phyloP scores from a whole-genome alignment of 768 basidiomycete genomes.

The Suillus variegatus region DNA sequence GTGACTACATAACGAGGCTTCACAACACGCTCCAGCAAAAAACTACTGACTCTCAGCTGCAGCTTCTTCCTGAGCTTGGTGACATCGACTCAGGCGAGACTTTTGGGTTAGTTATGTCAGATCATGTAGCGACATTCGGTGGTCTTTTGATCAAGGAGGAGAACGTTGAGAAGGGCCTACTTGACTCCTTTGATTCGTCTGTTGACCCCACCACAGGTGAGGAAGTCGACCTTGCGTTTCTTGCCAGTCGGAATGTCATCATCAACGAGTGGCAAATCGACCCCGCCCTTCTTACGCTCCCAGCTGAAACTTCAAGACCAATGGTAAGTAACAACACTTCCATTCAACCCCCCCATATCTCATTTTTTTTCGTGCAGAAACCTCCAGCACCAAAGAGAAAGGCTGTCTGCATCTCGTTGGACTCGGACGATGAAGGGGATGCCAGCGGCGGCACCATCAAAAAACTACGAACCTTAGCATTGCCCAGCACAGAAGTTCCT shows the following conservation, averaged over 20 bases:
- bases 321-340: background rate
- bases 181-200: background rate
- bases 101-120: conserved; percentile 12
- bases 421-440: no score
- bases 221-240: background rate
- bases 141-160: conserved; percentile 6
- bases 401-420: no score
- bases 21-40: conserved; percentile 13
- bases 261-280: conserved; percentile 8
- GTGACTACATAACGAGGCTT: conserved; percentile 15
- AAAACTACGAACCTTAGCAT: no score
- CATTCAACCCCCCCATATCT: background rate
- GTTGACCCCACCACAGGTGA: background rate
- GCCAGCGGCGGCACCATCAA: no score
- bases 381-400: no score
- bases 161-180: background rate
- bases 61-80: background rate
- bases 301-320: background rate
- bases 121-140: background rate
- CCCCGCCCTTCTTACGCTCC: background rate
- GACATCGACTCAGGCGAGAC: conserved; percentile 11
- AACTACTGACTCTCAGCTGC: background rate
- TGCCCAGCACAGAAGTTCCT: no score
- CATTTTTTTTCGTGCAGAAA: background rate
- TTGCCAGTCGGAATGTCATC: background rate